Evolutionary conservation across 2,329 filamentous ascomycete genomes (phyloP), one percentile per base, ranked within the genome.

Genomic region (Fusarium anguioides): DNA sequence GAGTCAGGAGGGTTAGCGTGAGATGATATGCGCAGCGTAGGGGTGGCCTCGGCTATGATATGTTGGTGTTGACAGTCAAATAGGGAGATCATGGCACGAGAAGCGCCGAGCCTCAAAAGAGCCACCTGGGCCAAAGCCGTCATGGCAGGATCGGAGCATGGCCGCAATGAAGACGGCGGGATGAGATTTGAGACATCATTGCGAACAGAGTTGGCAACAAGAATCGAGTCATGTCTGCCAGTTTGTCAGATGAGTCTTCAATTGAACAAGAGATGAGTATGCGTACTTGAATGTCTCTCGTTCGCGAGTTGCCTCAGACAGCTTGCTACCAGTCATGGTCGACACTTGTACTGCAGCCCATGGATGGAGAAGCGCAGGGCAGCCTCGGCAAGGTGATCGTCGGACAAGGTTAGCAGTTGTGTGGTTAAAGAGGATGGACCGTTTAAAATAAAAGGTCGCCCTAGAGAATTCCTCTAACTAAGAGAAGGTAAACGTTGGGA

Each of bases 51-150:
- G 51, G 84, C 83, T 17, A 87, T 74, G 20, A 87, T 74, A 61
- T 85, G 80, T 60, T 87, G 83, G 42, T 78, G 70, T 6, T 77
- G 75, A 6, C 73, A 74, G 63, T 85, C 84, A 60, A 87, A 86
- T 18, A 87, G 74, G 3, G 84, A 86, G 45, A 87, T 78, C 21
- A 86, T 67, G 17, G 78, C 75, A 27, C 83, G 79, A 20, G 76
- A 72, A 6, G 76, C 77, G n/a, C 79, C 75, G 6, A 85, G 74
- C 15, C 81, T 78, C 50, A 81, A 73, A 7, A 80, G 76, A 2
- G 78, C 83, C 6, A 86, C 77, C 68, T 86, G 83, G 20, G 84
- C 83, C 49, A 86, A 80, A 8, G 81, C 80, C 3, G 82, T 84
- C 41, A 87, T 76, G 48, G 75, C 74, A 11, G 75, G 66, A 51